A percentile compares a stretch with the other conserved stretches of the same genome.
phyloP scores from a whole-genome alignment of 352 stramenopile genomes.

The Globisporangium barbulae region DNA sequence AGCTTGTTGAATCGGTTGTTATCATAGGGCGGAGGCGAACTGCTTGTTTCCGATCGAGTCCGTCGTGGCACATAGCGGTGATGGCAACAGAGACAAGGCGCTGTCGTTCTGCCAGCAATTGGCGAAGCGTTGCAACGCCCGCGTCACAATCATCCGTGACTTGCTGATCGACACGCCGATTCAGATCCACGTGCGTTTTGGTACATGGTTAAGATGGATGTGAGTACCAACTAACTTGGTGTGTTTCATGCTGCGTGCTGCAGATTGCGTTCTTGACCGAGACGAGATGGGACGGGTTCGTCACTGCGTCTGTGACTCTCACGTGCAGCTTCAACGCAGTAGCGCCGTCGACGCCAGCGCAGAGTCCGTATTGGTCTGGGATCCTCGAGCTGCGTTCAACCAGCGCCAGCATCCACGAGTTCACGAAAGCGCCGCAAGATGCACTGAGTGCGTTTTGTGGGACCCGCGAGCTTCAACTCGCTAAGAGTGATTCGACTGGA shows the following conservation, averaged over 20 bases:
- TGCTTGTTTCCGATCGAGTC: slow-evolving; percentile 16
- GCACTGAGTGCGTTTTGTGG: slow-evolving; percentile 38
- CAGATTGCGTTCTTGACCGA: slow-evolving; percentile 63
- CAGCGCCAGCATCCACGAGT: slow-evolving; percentile 33
- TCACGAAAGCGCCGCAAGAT: slow-evolving; percentile 38
- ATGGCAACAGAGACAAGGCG: background rate
- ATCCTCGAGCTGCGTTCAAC: slow-evolving; percentile 56
- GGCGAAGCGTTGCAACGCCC: slow-evolving; percentile 26
- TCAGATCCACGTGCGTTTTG: slow-evolving; percentile 50
- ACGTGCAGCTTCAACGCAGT: slow-evolving; percentile 6
- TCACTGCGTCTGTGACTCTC: slow-evolving; percentile 47
- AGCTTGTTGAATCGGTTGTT: slow-evolving; percentile 3
- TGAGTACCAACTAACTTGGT: background rate
- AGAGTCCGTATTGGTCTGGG: slow-evolving; percentile 24
- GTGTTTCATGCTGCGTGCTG: background rate
- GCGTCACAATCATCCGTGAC: slow-evolving; percentile 36
- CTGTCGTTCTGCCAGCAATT: slow-evolving; percentile 40
- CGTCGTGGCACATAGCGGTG: background rate
- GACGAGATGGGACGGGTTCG: slow-evolving; percentile 55
- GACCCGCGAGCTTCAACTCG: slow-evolving; percentile 1
- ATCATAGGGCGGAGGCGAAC: slow-evolving; percentile 12
- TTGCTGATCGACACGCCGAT: slow-evolving; percentile 55
- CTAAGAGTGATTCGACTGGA: background rate
- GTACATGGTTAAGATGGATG: background rate
- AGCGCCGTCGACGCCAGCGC: background rate